A percentile compares a stretch with the other conserved stretches of the same genome.
Conservation (phyloP, 202 grass and related monocot species). For the Tripidium arundinaceum region DNA sequence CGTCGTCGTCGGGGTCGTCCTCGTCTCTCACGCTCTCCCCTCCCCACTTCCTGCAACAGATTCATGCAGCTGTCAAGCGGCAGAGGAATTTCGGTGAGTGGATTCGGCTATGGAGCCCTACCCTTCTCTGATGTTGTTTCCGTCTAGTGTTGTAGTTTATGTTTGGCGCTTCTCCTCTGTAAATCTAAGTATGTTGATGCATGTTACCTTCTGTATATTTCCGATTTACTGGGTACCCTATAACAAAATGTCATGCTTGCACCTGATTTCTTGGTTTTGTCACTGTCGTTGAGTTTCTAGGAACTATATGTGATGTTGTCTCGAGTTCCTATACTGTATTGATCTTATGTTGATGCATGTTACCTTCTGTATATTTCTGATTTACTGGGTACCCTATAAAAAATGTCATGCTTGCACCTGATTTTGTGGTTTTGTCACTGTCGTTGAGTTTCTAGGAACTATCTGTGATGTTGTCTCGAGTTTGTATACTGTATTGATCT, state of each 20-base stretch:
- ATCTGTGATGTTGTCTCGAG: no score
- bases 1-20: conserved; percentile 58
- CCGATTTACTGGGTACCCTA: not conserved
- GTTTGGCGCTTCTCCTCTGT: conserved; percentile 16
- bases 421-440: no score
- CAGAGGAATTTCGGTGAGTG: conserved; percentile 60
- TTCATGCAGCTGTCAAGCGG: conserved; percentile 70
- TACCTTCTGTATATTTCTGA: no score
- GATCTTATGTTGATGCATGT: no score
- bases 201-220: not conserved
- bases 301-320: not conserved
- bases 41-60: conserved; percentile 47
- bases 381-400: no score
- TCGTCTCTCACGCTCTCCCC: conserved; percentile 49
- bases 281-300: not conserved
- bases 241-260: not conserved
- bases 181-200: conserved; percentile 1
- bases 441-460: no score
- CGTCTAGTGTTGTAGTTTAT: conserved; percentile 9
- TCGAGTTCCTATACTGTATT: not conserved
- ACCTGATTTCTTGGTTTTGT: not conserved
- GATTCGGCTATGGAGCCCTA: not conserved
- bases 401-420: no score
- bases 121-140: not conserved
- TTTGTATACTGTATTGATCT: no score